Percentiles rank a stretch among this genome's conserved stretches.
phyloP scores from a whole-genome alignment of 1,139 yeast genomes.

The Yamadazyma blattariae region DNA sequence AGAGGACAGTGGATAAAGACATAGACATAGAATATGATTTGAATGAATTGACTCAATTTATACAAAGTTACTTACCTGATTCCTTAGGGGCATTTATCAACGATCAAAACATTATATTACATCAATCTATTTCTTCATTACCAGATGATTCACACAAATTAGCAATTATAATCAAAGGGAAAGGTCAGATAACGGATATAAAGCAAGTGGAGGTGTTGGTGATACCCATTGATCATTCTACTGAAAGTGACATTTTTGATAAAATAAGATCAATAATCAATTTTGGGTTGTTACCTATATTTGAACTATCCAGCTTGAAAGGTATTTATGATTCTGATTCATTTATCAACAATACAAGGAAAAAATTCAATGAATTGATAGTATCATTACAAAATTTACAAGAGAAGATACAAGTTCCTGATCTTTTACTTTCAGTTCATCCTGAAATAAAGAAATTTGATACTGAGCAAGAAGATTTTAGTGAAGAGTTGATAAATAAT shows the following conservation, averaged over 20 bases:
- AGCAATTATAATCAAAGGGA: constrained; percentile 10
- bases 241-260: constrained; percentile 41
- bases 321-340: constrained; percentile 7
- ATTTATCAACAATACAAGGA: constrained; percentile 43
- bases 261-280: constrained; percentile 57
- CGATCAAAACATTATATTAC: constrained; percentile 1
- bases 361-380: constrained; percentile 68
- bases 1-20: constrained; percentile 2
- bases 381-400: constrained; percentile 67
- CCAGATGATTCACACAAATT: constrained; percentile 2
- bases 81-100: constrained; percentile 5
- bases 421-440: constrained; percentile 53
- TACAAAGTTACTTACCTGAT: constrained; percentile 7
- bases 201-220: constrained; percentile 9
- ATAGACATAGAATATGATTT: constrained; percentile 4
- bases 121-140: constrained; percentile 5
- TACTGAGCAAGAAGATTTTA: constrained; percentile 21
- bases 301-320: constrained; percentile 23
- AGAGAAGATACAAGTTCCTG: constrained; percentile 68
- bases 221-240: constrained; percentile 9
- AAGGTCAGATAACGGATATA: constrained; percentile 8
- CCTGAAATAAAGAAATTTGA: constrained; percentile 41
- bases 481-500: constrained; percentile 38
- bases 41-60: constrained; percentile 3
- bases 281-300: constrained; percentile 39